phyloP scores from a whole-genome alignment of 2,329 filamentous ascomycete genomes.

The Aspergillus melleus region DNA sequence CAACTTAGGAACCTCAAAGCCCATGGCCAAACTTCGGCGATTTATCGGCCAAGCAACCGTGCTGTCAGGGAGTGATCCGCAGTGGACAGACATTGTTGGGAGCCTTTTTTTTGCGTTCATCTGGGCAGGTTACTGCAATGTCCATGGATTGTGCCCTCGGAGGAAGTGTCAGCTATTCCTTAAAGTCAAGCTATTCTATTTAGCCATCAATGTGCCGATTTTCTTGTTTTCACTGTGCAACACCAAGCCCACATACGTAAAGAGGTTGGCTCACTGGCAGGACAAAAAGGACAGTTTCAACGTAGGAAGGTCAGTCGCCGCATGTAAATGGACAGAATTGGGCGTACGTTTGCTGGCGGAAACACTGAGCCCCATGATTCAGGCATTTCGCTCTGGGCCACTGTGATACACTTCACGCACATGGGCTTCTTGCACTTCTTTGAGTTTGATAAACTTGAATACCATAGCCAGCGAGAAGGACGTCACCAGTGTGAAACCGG shows the following conservation, averaged over 20 bases:
- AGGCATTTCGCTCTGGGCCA: not conserved
- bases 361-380: not conserved
- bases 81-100: too few relatives aligned
- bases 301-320: not conserved
- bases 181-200: not conserved
- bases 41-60: too few relatives aligned
- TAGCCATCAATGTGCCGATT: not conserved
- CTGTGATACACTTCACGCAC: slow-evolving; percentile 20
- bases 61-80: too few relatives aligned
- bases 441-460: slow-evolving; percentile 40
- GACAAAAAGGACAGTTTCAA: not conserved
- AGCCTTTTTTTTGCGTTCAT: too few relatives aligned
- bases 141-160: not conserved
- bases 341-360: not conserved
- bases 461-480: slow-evolving; percentile 30
- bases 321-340: not conserved
- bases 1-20: too few relatives aligned
- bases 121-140: too few relatives aligned
- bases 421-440: slow-evolving; percentile 33
- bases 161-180: not conserved
- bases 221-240: not conserved
- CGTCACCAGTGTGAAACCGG: slow-evolving; percentile 21
- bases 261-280: not conserved
- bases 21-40: too few relatives aligned
- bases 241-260: not conserved